Evolutionary conservation across 2,329 filamentous ascomycete genomes (phyloP).

Genomic region (Trichoderma oligosporum): DNA sequence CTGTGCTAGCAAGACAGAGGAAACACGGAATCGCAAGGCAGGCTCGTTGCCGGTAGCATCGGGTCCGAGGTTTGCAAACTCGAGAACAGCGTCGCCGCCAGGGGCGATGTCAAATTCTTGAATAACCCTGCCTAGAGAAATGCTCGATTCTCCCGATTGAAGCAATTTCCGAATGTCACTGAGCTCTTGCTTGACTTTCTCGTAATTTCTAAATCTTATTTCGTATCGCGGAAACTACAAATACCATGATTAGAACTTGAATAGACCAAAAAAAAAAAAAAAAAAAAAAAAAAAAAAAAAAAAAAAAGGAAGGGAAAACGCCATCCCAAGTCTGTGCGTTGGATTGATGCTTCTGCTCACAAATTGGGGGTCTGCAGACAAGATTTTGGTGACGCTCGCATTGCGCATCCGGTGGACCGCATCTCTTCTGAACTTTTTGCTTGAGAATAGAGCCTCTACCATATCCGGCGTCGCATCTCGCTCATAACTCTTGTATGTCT

Average conservation of each 20-base stretch:
- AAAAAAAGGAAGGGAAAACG: no score
- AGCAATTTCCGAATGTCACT: constrained; percentile 39
- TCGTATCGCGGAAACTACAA: constrained; percentile 43
- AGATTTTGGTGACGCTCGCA: constrained; percentile 40
- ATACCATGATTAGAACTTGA: background rate
- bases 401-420: constrained; percentile 46
- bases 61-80: constrained; percentile 45
- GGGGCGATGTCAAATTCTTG: constrained; percentile 43
- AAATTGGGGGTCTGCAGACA: constrained; percentile 44
- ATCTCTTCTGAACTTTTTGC: constrained; percentile 40
- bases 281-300: no score
- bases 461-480: constrained; percentile 42
- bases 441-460: constrained; percentile 41
- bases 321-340: background rate
- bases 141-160: constrained; percentile 39
- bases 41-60: constrained; percentile 35
- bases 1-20: constrained; percentile 48
- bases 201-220: constrained; percentile 46
- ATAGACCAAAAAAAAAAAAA: no score
- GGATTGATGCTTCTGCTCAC: no score
- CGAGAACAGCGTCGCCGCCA: constrained; percentile 48
- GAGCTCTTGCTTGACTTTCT: constrained; percentile 42
- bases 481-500: constrained; percentile 46
- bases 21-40: constrained; percentile 48
- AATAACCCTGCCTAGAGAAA: constrained; percentile 37